Evolutionary conservation across 2,329 filamentous ascomycete species (phyloP).

Genomic region (Cladophialophora carrionii): DNA sequence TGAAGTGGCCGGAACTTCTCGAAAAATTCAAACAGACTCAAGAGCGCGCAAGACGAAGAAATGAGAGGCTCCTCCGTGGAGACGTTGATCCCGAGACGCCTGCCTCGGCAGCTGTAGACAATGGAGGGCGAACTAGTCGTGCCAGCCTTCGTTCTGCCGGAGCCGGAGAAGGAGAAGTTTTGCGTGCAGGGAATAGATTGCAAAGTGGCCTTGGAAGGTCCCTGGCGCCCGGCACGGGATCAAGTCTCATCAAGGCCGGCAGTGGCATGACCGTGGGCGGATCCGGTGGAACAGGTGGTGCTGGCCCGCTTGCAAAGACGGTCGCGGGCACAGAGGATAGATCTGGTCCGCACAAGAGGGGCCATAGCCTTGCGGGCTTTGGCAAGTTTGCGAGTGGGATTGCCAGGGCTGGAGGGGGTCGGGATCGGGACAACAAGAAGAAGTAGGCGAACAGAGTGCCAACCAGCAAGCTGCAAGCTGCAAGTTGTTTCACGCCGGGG

Average conservation of each 20-base stretch:
- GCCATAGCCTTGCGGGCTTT: conserved; percentile 35
- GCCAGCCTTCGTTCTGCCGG: conserved; percentile 25
- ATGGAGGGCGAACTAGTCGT: conserved; percentile 27
- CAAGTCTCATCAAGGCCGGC: conserved; percentile 14
- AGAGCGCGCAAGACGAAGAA: conserved; percentile 68
- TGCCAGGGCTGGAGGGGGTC: conserved; percentile 59
- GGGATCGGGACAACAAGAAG: conserved; percentile 37
- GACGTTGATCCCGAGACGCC: conserved; percentile 25
- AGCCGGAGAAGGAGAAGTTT: conserved; percentile 15
- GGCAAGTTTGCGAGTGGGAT: conserved; percentile 60
- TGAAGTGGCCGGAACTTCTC: conserved; percentile 88
- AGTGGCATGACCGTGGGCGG: conserved; percentile 23
- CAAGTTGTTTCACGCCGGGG: neutral
- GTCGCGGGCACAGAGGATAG: conserved; percentile 18
- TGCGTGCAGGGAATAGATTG: conserved; percentile 4
- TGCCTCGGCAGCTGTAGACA: conserved; percentile 9
- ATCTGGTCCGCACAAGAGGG: conserved; percentile 31
- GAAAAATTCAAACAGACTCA: conserved; percentile 94
- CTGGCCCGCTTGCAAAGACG: conserved; percentile 2
- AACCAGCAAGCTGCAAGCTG: neutral
- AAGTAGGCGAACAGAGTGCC: conserved; percentile 7
- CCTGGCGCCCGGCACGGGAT: conserved; percentile 13
- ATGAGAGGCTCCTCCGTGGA: conserved; percentile 35
- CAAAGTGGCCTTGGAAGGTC: conserved; percentile 17
- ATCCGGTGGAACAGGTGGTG: conserved; percentile 9